Evolutionary conservation across 345 rosid species (phyloP), one percentile per base, ranked within the genome.

Genomic region (Garcia nutans): DNA sequence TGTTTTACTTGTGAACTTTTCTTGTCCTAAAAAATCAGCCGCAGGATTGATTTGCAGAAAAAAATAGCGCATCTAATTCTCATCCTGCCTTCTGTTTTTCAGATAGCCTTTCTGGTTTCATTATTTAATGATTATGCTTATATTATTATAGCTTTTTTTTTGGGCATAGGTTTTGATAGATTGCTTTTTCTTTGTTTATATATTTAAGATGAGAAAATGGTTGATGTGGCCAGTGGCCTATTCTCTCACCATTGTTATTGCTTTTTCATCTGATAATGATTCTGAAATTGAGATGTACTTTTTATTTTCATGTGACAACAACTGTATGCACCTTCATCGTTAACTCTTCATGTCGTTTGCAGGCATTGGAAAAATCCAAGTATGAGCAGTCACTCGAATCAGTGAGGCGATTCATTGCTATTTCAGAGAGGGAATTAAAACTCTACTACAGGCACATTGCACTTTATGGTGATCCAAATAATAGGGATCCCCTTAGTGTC

Each of bases 381-480:
- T 96, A 90, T 5, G 97, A 96, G 80, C 98, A 93, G 47, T 96
- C 98, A 16, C 91, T 92, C 8, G 98, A 92, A 57, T 87, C 97
- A 0, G 93, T 96, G 81, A 89, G 85, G 80, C 91, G 77, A 58
- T 93, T 93, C 74, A 93, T 93, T 63, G 87, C 92, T 8, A 81
- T 92, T 74, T 87, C 89, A 0, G 97, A 89, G 78, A 93, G 92
- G 83, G 98, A 93, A 80, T 65, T 92, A 79, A 95, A 96, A 79
- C 89, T 92, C 56, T 91, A 92, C 76, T 82, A 88, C 82, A 82
- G 91, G 62, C 99, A 92, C 81, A 78, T 83, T 22, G 87, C 94
- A 75, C 95, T 92, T 63, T 96, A 88, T 71, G 94, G 90, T 68
- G 88, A 88, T 79, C 90, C 93, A 26, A 87, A 76, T 69, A 56